Conservation (phyloP, 164 flowering plant species). For the Macadamia integrifolia region DNA sequence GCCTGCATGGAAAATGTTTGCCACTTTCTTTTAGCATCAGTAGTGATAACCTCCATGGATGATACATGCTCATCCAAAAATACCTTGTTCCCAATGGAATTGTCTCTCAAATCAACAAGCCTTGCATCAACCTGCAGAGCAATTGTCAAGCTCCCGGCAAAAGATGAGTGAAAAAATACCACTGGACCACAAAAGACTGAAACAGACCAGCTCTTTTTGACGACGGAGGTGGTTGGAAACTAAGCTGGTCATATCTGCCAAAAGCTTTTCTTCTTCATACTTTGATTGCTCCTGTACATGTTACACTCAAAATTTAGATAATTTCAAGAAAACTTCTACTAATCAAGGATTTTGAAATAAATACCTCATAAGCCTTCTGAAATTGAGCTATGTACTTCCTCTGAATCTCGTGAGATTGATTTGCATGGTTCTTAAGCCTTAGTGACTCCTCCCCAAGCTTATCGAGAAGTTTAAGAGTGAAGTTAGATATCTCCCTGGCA, state of each 20-base stretch:
- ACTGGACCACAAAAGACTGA: background rate
- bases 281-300: conserved; percentile 68
- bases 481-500: conserved; percentile 46
- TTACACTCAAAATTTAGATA: background rate
- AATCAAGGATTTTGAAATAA: background rate
- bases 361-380: conserved; percentile 59
- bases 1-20: conserved; percentile 58
- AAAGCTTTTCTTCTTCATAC: conserved; percentile 71
- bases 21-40: conserved; percentile 92
- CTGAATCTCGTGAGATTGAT: conserved; percentile 42
- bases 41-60: conserved; percentile 45
- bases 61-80: conserved; percentile 70
- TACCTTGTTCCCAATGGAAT: conserved; percentile 38
- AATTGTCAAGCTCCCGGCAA: background rate
- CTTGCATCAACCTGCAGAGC: conserved; percentile 59
- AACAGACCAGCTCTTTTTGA: conserved; percentile 75
- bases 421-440: conserved; percentile 45
- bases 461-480: conserved; percentile 41
- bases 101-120: conserved; percentile 53
- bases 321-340: background rate
- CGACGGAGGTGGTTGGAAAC: conserved; percentile 57
- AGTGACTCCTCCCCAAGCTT: conserved; percentile 52
- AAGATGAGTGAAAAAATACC: background rate
- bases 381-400: conserved; percentile 56
- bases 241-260: conserved; percentile 61